Evolutionary conservation across 805 yeast genomes (phyloP).

Genomic region (Ogataea glucozyma): DNA sequence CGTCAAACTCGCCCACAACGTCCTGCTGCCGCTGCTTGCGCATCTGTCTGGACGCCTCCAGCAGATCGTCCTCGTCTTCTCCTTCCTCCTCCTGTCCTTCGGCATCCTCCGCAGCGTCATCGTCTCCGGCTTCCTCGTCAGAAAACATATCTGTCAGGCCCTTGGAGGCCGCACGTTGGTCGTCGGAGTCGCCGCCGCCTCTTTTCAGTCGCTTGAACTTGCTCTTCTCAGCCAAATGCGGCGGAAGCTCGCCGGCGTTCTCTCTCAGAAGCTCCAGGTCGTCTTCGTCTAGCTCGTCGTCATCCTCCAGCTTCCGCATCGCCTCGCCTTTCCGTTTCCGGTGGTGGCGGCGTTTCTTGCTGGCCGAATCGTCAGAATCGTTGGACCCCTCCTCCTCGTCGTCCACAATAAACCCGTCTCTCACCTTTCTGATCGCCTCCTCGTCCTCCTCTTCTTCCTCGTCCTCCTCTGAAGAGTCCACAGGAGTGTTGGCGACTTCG

Average conservation of each 20-base stretch:
- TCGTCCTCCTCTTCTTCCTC: constrained; percentile 43
- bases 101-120: constrained; percentile 24
- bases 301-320: constrained; percentile 38
- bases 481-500: constrained; percentile 88
- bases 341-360: constrained; percentile 34
- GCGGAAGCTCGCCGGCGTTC: constrained; percentile 74
- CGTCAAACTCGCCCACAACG: constrained; percentile 83
- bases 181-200: constrained; percentile 50
- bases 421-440: too few species aligned
- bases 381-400: constrained; percentile 39
- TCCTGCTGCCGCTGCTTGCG: constrained; percentile 29
- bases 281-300: constrained; percentile 86
- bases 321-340: constrained; percentile 43
- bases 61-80: constrained; percentile 37
- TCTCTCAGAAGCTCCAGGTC: constrained; percentile 90
- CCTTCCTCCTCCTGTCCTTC: constrained; percentile 37
- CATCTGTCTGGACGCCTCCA: constrained; percentile 31
- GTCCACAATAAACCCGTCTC: constrained; percentile 28
- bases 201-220: constrained; percentile 83
- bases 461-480: constrained; percentile 84
- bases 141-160: constrained; percentile 72
- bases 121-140: constrained; percentile 49
- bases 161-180: constrained; percentile 22
- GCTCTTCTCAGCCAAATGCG: constrained; percentile 38
- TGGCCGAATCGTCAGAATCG: too few species aligned